These are phyloP conservation scores for Marchantia paleacea DNA, from an alignment of 225 moss, liverwort and hornwort species.

Conservation along the genomic window DNA sequence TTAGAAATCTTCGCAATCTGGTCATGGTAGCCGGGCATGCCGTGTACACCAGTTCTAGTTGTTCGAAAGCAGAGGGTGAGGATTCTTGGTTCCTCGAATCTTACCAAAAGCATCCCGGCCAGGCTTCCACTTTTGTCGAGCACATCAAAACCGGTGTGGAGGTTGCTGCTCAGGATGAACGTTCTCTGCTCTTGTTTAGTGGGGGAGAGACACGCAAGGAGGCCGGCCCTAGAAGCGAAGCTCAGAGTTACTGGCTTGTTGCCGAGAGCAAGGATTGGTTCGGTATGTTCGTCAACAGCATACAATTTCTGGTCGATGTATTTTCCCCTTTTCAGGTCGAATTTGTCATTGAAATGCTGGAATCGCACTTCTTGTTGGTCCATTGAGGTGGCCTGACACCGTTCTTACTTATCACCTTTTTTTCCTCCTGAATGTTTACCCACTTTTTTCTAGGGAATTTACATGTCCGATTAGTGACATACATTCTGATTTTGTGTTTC, in stretches of 20 bases:
- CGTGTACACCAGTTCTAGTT: slow-evolving; percentile 70
- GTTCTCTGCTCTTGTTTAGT: slow-evolving; percentile 69
- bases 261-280: slow-evolving; percentile 90
- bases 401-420: background rate
- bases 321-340: background rate
- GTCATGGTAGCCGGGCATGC: slow-evolving; percentile 93
- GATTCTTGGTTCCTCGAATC: slow-evolving; percentile 70
- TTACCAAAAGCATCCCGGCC: slow-evolving; percentile 76
- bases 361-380: background rate
- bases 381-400: background rate
- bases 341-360: background rate
- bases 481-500: background rate
- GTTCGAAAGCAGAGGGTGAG: slow-evolving; percentile 68
- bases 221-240: slow-evolving; percentile 93
- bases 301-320: background rate
- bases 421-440: background rate
- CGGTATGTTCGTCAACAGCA: slow-evolving; percentile 36
- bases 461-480: background rate
- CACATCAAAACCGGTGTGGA: slow-evolving; percentile 76
- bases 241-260: slow-evolving; percentile 89
- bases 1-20: slow-evolving; percentile 49
- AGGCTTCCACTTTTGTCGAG: slow-evolving; percentile 65
- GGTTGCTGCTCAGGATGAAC: slow-evolving; percentile 42
- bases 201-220: slow-evolving; percentile 91
- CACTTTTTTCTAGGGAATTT: background rate